These are phyloP conservation scores for Gossypium arboreum DNA, from an alignment of 345 rosid genomes.

Conservation along the genomic window DNA sequence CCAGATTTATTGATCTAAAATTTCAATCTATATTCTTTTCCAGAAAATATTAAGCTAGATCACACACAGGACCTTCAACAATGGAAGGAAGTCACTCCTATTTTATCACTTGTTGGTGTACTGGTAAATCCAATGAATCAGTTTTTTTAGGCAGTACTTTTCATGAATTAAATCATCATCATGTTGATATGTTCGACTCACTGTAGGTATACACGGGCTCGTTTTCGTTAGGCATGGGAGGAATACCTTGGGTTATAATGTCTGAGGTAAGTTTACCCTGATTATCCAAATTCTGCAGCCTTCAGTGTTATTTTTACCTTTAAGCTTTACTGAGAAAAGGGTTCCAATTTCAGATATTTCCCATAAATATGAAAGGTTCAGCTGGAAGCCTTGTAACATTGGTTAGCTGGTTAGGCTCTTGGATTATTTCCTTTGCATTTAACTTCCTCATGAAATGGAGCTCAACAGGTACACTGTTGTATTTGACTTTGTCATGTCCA, in stretches of 20 bases:
- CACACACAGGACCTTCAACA: conserved; percentile 40
- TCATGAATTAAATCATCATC: not conserved
- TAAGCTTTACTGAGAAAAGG: not conserved
- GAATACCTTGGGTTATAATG: conserved; percentile 77
- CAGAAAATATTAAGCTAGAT: not conserved
- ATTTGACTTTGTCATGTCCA: not conserved
- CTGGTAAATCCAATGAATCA: conserved; percentile 33
- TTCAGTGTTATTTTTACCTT: not conserved
- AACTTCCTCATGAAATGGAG: conserved; percentile 57
- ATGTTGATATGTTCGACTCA: not conserved
- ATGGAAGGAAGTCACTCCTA: conserved; percentile 39
- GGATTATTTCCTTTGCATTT: conserved; percentile 67
- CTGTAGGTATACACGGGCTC: conserved; percentile 41
- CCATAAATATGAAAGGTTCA: conserved; percentile 73
- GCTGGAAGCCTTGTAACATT: conserved; percentile 83
- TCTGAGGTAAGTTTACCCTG: conserved; percentile 50
- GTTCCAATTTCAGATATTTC: conserved; percentile 56
- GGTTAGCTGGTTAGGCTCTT: conserved; percentile 75
- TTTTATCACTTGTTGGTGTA: conserved; percentile 48
- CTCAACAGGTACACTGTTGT: conserved; percentile 31
- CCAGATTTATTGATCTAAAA: not conserved
- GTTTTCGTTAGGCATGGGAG: conserved; percentile 64
- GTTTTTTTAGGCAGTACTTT: not conserved
- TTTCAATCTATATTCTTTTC: not conserved
- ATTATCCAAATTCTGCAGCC: too few relatives aligned